Evolutionary conservation across 768 basidiomycete genomes (phyloP), one percentile per base, ranked within the genome.

Genomic region (Suillus brevipes): DNA sequence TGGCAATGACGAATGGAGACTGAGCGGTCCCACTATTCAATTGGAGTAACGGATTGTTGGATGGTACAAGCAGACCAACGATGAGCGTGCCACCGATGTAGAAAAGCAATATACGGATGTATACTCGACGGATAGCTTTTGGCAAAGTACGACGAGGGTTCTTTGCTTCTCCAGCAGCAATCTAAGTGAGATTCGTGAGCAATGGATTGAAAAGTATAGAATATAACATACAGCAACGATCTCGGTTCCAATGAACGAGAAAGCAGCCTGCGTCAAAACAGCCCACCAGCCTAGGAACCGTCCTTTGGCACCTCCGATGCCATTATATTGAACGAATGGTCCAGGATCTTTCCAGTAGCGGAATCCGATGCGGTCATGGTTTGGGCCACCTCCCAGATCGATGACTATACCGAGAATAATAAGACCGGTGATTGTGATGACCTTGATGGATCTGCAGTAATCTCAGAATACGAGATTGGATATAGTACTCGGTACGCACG

Each of bases 181-280:
- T 91, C 90, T 91, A 40, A 52, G 57, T 45, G 25, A n/a, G 36
- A 43, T 13, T 52, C 25, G 14, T 52, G 25, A 52, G 50, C 13
- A 16, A 52, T 28, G 10, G 8, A 52, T 28, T 28, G 14, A 28
- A 7, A 45, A 45, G 43, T 1, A 6, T 45, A 20, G 31, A n/a
- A 52, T 14, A n/a, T 52, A 6, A 80, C 85, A 71, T 79, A 91
- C 89, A 34, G 92, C 93, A 47, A 97, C 94, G 72, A 97, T 95
- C 76, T 98, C 96, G 7, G 94, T 95, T 18, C 95, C 96, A 66
- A 95, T 94, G 75, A 83, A 96, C 14, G 93, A 94, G 82, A 96
- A 97, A 16, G 93, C 94, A 4, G 96, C 96, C 69, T 95, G 91
- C 12, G 88, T 88, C 78, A 96, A 78, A 64, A 89, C 89, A 0